phyloP scores from a whole-genome alignment of 1,139 yeast genomes.

The Blastobotrys elegans region DNA sequence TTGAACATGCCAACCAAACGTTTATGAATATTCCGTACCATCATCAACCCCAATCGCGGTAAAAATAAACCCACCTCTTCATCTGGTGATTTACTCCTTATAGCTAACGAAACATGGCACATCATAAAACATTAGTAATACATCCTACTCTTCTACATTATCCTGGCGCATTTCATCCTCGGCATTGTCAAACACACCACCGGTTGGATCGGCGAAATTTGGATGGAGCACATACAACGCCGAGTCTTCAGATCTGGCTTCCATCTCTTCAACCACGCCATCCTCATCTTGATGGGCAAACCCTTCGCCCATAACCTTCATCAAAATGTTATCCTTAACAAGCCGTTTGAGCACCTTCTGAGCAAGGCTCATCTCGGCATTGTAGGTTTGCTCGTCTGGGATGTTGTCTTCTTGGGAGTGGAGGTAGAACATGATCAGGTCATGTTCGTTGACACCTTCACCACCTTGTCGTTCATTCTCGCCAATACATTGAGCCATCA shows the following conservation, averaged over 20 bases:
- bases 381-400: constrained; percentile 64
- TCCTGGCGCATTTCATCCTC: constrained; percentile 4
- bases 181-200: constrained; percentile 8
- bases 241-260: constrained; percentile 31
- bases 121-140: too few species aligned
- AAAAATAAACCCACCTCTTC: too few species aligned
- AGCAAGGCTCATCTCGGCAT: constrained; percentile 65
- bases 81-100: too few species aligned
- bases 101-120: too few species aligned
- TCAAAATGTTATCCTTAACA: constrained; percentile 78
- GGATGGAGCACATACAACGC: constrained; percentile 80
- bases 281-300: constrained; percentile 37
- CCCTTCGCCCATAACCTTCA: constrained; percentile 67
- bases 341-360: constrained; percentile 77
- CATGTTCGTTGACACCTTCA: constrained; percentile 66
- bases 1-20: too few species aligned
- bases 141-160: constrained; percentile 1
- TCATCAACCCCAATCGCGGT: too few species aligned
- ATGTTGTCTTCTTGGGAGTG: constrained; percentile 69
- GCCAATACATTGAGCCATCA: constrained; percentile 64
- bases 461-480: constrained; percentile 44
- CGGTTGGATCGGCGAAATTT: constrained; percentile 45
- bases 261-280: constrained; percentile 16
- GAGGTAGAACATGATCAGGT: constrained; percentile 76
- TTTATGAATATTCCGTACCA: too few species aligned